phyloP scores from a whole-genome alignment of 495 filamentous ascomycete species.

The Xylaria castorea region DNA sequence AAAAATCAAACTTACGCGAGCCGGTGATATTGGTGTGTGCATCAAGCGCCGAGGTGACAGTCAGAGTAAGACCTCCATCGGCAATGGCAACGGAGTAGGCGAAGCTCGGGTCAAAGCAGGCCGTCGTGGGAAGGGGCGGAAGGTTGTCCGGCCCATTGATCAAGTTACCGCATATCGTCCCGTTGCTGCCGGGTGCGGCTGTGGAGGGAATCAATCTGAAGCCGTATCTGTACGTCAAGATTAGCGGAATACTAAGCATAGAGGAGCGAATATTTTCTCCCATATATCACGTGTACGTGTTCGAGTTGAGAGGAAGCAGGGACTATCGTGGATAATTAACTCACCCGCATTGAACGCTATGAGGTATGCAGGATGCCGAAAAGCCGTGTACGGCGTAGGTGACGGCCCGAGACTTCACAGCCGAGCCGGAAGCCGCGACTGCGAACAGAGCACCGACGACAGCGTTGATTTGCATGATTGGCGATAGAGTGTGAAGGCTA shows the following conservation, averaged over 20 bases:
- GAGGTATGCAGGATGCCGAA: constrained; percentile 3
- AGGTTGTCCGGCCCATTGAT: constrained; percentile 17
- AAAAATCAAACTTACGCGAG: constrained; percentile 11
- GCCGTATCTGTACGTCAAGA: constrained; percentile 1
- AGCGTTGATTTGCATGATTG: constrained; percentile 21
- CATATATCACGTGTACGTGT: background rate
- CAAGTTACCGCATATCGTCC: constrained; percentile 12
- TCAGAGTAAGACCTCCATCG: constrained; percentile 11
- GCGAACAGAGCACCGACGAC: constrained; percentile 8
- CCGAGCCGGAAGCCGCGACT: constrained; percentile 17
- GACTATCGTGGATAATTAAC: background rate
- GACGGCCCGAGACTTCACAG: background rate
- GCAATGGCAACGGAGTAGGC: constrained; percentile 17
- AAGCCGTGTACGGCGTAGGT: constrained; percentile 2
- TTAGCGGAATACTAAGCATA: background rate
- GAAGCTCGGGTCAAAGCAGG: constrained; percentile 3
- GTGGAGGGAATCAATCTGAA: constrained; percentile 11
- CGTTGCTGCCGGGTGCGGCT: constrained; percentile 9
- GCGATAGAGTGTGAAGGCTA: background rate
- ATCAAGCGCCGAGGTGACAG: constrained; percentile 23
- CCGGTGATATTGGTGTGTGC: constrained; percentile 17
- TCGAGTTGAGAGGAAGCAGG: background rate
- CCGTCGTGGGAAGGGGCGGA: constrained; percentile 10
- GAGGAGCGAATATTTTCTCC: background rate
- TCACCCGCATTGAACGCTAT: constrained; percentile 18